Percentiles rank a stretch among this genome's conserved stretches.
Evolutionary conservation across 2,329 filamentous ascomycete genomes (phyloP).

Genomic region (Trichoderma sp.): DNA sequence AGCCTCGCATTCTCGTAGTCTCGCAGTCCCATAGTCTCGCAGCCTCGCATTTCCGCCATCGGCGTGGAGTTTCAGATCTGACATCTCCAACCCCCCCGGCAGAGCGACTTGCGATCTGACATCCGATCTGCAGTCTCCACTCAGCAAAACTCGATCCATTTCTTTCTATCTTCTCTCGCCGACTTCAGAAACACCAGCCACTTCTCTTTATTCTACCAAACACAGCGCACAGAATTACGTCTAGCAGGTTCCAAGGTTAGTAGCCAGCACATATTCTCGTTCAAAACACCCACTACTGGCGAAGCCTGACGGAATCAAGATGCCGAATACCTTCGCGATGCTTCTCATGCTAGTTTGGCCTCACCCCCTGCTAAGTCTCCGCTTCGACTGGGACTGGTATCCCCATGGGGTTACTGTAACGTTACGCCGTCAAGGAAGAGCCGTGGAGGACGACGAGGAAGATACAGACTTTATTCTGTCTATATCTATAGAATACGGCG

Average conservation of each 20-base stretch:
- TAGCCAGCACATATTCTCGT: not conserved
- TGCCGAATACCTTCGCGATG: not conserved
- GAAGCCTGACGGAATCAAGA: not conserved
- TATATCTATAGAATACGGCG: not conserved
- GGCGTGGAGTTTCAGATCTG: not conserved
- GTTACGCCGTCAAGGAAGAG: not conserved
- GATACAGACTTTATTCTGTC: not conserved
- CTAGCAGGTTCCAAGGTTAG: not conserved
- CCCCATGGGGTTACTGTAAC: slow-evolving; percentile 17
- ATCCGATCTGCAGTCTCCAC: not conserved
- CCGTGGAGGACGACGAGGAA: not conserved
- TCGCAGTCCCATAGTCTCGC: no score
- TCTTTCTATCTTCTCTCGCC: not conserved
- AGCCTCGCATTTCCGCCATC: not conserved
- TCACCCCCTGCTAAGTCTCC: slow-evolving; percentile 8
- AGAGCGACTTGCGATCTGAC: not conserved
- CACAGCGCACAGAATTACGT: not conserved
- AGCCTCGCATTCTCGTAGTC: not conserved
- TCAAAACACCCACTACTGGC: not conserved
- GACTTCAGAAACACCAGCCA: not conserved
- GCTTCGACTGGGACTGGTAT: not conserved
- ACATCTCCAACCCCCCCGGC: not conserved
- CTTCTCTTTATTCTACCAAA: not conserved
- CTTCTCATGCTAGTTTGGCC: not conserved
- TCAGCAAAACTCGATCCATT: not conserved